These are phyloP conservation scores for Candolleomyces efflorescens DNA, from an alignment of 768 basidiomycete species.

Conservation along the genomic window DNA sequence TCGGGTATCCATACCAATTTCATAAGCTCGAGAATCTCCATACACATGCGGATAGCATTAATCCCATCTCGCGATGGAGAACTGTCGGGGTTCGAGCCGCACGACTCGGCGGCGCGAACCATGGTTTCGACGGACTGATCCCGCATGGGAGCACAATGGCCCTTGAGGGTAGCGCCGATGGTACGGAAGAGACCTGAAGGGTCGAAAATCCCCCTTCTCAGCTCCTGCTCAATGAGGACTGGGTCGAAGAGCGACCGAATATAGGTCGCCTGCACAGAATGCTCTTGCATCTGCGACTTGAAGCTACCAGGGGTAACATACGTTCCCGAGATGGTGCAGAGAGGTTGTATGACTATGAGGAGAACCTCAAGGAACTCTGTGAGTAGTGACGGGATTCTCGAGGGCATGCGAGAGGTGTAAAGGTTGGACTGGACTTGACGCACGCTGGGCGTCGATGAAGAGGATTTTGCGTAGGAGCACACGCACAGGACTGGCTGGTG, in stretches of 20 bases:
- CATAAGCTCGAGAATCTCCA: constrained; percentile 93
- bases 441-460: constrained; percentile 32
- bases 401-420: constrained; percentile 64
- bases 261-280: constrained; percentile 58
- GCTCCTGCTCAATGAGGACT: constrained; percentile 76
- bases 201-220: constrained; percentile 73
- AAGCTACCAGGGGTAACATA: constrained; percentile 57
- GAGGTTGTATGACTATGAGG: constrained; percentile 79
- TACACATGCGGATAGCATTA: constrained; percentile 72
- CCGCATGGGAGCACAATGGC: constrained; percentile 92
- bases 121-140: constrained; percentile 81
- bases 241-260: constrained; percentile 80
- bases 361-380: constrained; percentile 78
- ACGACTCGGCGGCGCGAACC: constrained; percentile 63
- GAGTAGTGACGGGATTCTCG: constrained; percentile 66
- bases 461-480: constrained; percentile 19
- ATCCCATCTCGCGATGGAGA: constrained; percentile 58
- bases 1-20: constrained; percentile 62
- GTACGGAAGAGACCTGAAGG: constrained; percentile 71
- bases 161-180: constrained; percentile 79
- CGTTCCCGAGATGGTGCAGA: constrained; percentile 56
- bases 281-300: constrained; percentile 56
- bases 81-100: constrained; percentile 50
- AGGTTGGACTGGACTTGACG: constrained; percentile 39
- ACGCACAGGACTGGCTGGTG: constrained; percentile 29